Evolutionary conservation across 2,329 filamentous ascomycete species (phyloP).

Genomic region (Aspergillus japonicus): DNA sequence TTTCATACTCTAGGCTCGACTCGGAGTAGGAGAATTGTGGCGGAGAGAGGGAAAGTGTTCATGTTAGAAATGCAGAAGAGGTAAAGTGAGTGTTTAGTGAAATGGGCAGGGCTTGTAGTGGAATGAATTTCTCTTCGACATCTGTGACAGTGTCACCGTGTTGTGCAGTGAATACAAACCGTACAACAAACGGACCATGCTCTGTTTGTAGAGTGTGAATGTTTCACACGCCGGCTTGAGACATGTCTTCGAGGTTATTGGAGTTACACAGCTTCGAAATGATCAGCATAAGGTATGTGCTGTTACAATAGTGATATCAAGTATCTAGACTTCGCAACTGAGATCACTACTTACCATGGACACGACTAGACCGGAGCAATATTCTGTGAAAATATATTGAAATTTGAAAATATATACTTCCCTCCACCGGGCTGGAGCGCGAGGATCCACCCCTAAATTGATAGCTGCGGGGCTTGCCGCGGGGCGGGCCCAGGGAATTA

Average conservation of each 20-base stretch:
- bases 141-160: background rate
- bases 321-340: background rate
- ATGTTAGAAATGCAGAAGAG: background rate
- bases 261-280: too few species aligned
- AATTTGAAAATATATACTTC: too few species aligned
- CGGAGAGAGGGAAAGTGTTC: background rate
- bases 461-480: constrained; percentile 1
- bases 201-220: background rate
- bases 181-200: background rate
- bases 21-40: background rate
- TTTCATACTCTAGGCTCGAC: background rate
- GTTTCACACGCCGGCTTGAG: too few species aligned
- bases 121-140: too few species aligned
- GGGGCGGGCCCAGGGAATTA: constrained; percentile 17
- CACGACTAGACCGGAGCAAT: too few species aligned
- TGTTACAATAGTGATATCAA: too few species aligned
- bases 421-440: background rate
- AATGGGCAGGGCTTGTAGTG: too few species aligned
- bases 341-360: too few species aligned
- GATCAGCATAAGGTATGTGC: too few species aligned
- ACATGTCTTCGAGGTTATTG: too few species aligned
- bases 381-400: too few species aligned
- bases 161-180: background rate
- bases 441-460: background rate
- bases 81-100: background rate